phyloP scores from a whole-genome alignment of 768 basidiomycete genomes.

The Mycena rebaudengoi region DNA sequence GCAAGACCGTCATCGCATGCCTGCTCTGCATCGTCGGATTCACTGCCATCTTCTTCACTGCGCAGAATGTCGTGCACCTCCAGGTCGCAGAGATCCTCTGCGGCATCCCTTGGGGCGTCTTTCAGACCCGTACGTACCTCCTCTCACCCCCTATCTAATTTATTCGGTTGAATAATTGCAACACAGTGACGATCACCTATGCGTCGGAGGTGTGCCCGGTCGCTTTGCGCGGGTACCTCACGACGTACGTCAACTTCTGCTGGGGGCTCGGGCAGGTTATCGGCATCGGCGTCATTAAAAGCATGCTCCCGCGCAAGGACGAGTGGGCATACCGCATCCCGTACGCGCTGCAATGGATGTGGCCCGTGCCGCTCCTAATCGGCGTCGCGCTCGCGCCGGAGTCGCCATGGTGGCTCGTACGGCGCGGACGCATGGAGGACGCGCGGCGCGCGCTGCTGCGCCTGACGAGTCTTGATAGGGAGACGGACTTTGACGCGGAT shows the following conservation, averaged over 20 bases:
- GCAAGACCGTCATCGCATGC: slow-evolving; percentile 28
- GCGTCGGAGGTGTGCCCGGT: slow-evolving; percentile 31
- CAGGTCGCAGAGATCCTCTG: slow-evolving; percentile 27
- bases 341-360: slow-evolving; percentile 42
- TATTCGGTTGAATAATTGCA: no score
- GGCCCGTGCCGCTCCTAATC: slow-evolving; percentile 37
- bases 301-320: slow-evolving; percentile 24
- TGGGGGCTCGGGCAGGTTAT: slow-evolving; percentile 30
- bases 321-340: slow-evolving; percentile 30
- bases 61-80: slow-evolving; percentile 16
- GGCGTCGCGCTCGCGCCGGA: slow-evolving; percentile 42
- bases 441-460: slow-evolving; percentile 28
- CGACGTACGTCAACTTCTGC: slow-evolving; percentile 33
- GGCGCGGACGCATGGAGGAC: slow-evolving; percentile 35
- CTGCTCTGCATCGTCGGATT: slow-evolving; percentile 19
- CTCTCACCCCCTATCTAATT: neutral
- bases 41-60: slow-evolving; percentile 29
- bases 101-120: slow-evolving; percentile 29
- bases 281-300: slow-evolving; percentile 31
- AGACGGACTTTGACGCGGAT: slow-evolving; percentile 34
- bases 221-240: slow-evolving; percentile 30
- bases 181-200: slow-evolving; percentile 29
- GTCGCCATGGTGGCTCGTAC: slow-evolving; percentile 44
- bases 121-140: slow-evolving; percentile 26
- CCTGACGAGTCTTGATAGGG: slow-evolving; percentile 28